phyloP scores from a whole-genome alignment of 2,329 filamentous ascomycete species.

The Ophiocordyceps robertsii region DNA sequence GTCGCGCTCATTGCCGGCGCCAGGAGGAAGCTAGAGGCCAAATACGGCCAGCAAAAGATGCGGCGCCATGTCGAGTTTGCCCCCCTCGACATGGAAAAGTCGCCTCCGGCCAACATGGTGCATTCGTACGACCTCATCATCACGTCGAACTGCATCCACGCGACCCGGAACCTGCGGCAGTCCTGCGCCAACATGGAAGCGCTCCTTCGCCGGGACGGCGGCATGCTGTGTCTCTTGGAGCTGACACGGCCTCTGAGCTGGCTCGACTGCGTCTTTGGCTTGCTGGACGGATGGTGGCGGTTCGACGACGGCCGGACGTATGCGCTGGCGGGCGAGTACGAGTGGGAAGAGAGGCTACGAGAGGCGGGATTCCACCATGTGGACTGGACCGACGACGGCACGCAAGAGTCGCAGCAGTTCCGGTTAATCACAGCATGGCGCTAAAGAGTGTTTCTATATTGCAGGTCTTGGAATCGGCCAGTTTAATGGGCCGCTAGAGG shows the following conservation, averaged over 20 bases:
- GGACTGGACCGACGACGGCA: conserved; percentile 11
- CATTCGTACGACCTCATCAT: conserved; percentile 17
- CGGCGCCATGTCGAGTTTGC: conserved; percentile 11
- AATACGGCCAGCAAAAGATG: background rate
- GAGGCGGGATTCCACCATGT: conserved; percentile 11
- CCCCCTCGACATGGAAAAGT: conserved; percentile 16
- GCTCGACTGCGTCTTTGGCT: conserved; percentile 18
- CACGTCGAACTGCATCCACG: conserved; percentile 23
- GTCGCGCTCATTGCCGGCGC: conserved; percentile 15
- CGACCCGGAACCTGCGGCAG: conserved; percentile 11
- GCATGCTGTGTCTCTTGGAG: conserved; percentile 16
- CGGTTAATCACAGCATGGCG: conserved; percentile 11
- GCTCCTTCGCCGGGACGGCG: conserved; percentile 13
- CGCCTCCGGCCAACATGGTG: conserved; percentile 4
- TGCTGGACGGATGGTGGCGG: conserved; percentile 22
- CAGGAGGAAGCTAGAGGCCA: conserved; percentile 9
- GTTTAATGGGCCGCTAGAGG: too few relatives aligned
- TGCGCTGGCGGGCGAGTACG: conserved; percentile 6
- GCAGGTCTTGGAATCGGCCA: too few relatives aligned
- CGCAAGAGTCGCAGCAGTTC: conserved; percentile 10
- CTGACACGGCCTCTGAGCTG: conserved; percentile 12
- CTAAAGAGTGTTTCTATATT: too few relatives aligned
- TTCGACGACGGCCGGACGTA: conserved; percentile 14
- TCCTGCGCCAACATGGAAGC: conserved; percentile 9
- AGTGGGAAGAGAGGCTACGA: conserved; percentile 10